A percentile compares a stretch with the other conserved stretches of the same genome.
phyloP scores from a whole-genome alignment of 2,329 filamentous ascomycete genomes.

The Botryosphaeria agaves region DNA sequence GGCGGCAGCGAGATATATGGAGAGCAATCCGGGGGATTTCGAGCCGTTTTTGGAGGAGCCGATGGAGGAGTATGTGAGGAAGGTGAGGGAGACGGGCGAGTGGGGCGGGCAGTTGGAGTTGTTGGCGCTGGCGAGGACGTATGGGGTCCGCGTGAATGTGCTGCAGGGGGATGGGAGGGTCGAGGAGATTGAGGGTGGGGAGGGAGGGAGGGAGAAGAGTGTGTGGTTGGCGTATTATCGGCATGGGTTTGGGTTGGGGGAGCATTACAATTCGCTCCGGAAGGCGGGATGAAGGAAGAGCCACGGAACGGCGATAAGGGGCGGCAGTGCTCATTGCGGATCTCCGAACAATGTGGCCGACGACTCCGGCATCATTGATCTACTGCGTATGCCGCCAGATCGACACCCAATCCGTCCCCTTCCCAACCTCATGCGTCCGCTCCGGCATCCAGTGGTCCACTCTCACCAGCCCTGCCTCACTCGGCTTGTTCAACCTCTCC shows the following conservation, averaged over 20 bases:
- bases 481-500: conserved; percentile 18
- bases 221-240: conserved; percentile 93
- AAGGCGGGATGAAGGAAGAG: conserved; percentile 14
- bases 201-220: conserved; percentile 32
- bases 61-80: conserved; percentile 51
- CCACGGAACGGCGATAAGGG: too few species aligned
- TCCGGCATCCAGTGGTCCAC: conserved; percentile 38
- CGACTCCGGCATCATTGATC: too few species aligned
- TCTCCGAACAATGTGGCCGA: too few species aligned
- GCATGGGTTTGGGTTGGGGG: conserved; percentile 83
- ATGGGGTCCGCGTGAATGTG: conserved; percentile 65
- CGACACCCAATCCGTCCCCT: conserved; percentile 30
- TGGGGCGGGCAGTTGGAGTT: conserved; percentile 94
- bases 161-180: conserved; percentile 66
- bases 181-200: conserved; percentile 50
- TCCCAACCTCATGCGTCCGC: conserved; percentile 37
- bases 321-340: too few species aligned
- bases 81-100: conserved; percentile 74
- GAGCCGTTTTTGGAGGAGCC: conserved; percentile 74
- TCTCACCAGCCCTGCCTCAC: conserved; percentile 17
- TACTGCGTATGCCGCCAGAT: conserved; percentile 24
- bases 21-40: conserved; percentile 60
- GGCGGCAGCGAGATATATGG: conserved; percentile 64
- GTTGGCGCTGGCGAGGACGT: conserved; percentile 64
- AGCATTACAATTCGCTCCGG: conserved; percentile 86